Evolutionary conservation across 768 basidiomycete genomes (phyloP), one percentile per base, ranked within the genome.

Genomic region (Phallus indusiatus): DNA sequence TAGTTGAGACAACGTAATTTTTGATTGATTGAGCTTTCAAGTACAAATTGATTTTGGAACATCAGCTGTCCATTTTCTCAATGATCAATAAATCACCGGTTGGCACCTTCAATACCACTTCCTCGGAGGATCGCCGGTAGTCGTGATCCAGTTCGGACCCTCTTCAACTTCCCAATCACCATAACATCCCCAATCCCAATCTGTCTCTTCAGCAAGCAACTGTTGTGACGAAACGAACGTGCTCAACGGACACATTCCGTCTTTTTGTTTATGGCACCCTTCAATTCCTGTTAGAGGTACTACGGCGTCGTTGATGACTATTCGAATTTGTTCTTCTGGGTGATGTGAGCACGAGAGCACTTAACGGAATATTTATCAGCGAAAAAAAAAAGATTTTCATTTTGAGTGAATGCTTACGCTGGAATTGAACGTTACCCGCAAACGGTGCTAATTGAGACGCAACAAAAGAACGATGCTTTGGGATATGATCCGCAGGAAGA

Each of bases 101-200:
- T n/a, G n/a, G 2, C 28, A 28, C n/a, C n/a, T 28, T 28, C 28
- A 28, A 28, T 28, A 28, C 14, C n/a, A 12, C n/a, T 42, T 42
- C 4, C 12, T 21, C 8, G 86, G 85, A 17, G 82, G 74, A 46
- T 82, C 78, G n/a, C 88, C 88, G 1, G 78, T 84, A 9, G 81
- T 81, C 8, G 88, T 91, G 65, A 82, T 78, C 90, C 90, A 93
- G 1, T 70, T 76, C 0, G 74, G 65, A 0, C 88, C 89, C 17
- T 75, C 71, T 0, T 86, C 85, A 0, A 93, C 77, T 0, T 71
- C 71, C 89, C 90, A 95, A 63, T 88, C 76, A 2, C 86, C 89
- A 56, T 66, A 62, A 61, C 73, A 74, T 47, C 62, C 68, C 62
- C 71, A 70, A 17, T 68, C 59, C 66, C 68, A 74, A 63, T 73